phyloP scores from a whole-genome alignment of 2,329 filamentous ascomycete species.

The Colletotrichum sp. region DNA sequence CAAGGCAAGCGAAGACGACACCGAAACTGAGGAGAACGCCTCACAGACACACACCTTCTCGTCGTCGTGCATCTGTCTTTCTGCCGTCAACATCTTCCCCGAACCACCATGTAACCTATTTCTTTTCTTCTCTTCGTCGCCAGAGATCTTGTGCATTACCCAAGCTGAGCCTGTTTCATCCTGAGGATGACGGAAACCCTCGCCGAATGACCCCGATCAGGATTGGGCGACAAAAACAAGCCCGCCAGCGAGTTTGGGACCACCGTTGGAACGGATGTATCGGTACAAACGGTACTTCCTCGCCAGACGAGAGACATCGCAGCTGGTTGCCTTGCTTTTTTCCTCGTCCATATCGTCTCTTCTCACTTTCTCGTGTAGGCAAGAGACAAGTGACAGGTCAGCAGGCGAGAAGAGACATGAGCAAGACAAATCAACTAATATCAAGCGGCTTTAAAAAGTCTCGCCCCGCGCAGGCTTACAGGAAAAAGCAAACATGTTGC shows the following conservation, averaged over 20 bases:
- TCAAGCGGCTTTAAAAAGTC: not conserved
- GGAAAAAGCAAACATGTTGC: constrained; percentile 11
- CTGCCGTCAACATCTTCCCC: not conserved
- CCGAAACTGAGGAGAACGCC: not conserved
- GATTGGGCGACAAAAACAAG: not conserved
- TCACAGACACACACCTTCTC: not conserved
- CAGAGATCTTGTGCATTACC: not conserved
- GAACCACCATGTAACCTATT: not conserved
- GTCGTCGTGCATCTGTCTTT: not conserved
- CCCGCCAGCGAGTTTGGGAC: not conserved
- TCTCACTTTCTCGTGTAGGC: constrained; percentile 6
- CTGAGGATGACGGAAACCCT: not conserved
- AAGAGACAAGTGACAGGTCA: constrained; percentile 16
- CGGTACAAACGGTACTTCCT: constrained; percentile 2
- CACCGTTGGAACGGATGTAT: not conserved
- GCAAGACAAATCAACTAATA: constrained; percentile 10
- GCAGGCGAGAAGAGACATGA: not conserved
- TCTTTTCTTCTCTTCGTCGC: constrained; percentile 1
- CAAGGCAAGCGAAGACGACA: not conserved
- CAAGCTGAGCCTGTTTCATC: not conserved
- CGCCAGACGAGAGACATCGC: not conserved
- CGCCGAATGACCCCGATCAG: constrained; percentile 2
- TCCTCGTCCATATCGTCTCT: not conserved
- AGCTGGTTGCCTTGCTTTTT: not conserved
- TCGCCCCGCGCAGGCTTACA: not conserved